Base-by-base conservation (phyloP, 2,329 filamentous ascomycete species). In the Aspergillus felis region DNA sequence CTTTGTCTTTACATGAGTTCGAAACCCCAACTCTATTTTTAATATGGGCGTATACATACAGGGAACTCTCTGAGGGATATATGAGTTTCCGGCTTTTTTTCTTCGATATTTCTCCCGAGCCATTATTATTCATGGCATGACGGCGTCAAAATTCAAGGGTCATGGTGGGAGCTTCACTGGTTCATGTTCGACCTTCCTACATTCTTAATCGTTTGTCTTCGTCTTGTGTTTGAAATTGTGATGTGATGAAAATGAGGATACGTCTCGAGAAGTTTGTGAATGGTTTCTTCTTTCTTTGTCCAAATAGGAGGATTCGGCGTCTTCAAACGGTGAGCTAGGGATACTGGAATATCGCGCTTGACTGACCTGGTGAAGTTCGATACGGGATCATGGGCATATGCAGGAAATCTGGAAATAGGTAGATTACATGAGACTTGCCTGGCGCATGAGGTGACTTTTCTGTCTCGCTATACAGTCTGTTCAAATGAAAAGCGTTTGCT, bases 41-140 rank as follows among this genome's bases (percentile, higher is more conserved):
- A 72, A 68, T 69, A 65, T 56, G 66, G 68, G 68, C 68, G 64
- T 72, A 72, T 75, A 73, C 72, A 74, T 74, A 74, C 63, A 66
- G 67, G 67, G 61, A 64, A 64, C 14, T 24, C 44, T 61, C 60
- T 64, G 65, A 62, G 66, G 64, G 70, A 68, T 70, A 68, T 69
- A 71, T 66, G 64, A 64, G 54, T 66, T 64, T 65, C 59, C 61
- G 58, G 61, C 58, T 60, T 64, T 64, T 56, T 58, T 61, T 22
- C 24, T 62, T 60, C 57, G 64, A 61, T 67, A 57, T 61, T 62
- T 64, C 61, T 38, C 32, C 12, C 54, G 61, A 50, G 47, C 50
- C 62, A 62, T 66, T 51, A 61, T 60, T 61, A 57, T 61, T 66
- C 63, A 68, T 68, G 70, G 68, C 67, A 69, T 66, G 59, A 67